Evolutionary conservation across 352 stramenopile genomes (phyloP).

Genomic region (Phytophthora hybrid): DNA sequence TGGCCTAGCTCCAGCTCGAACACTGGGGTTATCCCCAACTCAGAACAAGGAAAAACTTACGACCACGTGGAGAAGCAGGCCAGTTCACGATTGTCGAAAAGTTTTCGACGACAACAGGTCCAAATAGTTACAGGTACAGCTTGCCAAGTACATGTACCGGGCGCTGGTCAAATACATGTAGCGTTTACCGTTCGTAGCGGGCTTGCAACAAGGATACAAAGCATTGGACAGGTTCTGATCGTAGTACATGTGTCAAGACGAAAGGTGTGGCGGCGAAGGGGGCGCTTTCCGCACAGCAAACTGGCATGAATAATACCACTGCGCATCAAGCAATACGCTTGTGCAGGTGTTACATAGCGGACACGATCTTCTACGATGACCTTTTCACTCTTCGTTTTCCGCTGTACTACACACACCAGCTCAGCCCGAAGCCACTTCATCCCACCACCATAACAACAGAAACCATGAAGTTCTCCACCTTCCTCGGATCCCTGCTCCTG

Average conservation of each 20-base stretch:
- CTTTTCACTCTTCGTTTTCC: not conserved
- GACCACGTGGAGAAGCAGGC: too few relatives aligned
- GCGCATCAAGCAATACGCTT: too few relatives aligned
- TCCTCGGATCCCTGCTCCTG: slow-evolving; percentile 5
- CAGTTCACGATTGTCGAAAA: not conserved
- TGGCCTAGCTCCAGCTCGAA: not conserved
- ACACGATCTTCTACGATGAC: not conserved
- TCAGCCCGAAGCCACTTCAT: too few relatives aligned
- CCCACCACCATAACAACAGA: not conserved
- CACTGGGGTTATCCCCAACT: not conserved
- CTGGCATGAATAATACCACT: not conserved
- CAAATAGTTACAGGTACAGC: not conserved
- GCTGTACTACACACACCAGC: not conserved
- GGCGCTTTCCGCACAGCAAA: not conserved
- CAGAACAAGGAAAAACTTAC: not conserved
- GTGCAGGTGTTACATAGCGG: too few relatives aligned
- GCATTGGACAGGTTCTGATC: not conserved
- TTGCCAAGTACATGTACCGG: too few relatives aligned
- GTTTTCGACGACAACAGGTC: not conserved
- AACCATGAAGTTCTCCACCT: not conserved
- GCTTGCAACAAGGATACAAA: not conserved
- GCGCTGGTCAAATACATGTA: too few relatives aligned
- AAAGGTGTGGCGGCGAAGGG: not conserved
- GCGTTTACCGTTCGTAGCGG: too few relatives aligned
- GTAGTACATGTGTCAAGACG: not conserved